Percentiles rank a stretch among this genome's conserved stretches.
Evolutionary conservation across 2,329 filamentous ascomycete species (phyloP).

Genomic region (Ampelomyces quisqualis): DNA sequence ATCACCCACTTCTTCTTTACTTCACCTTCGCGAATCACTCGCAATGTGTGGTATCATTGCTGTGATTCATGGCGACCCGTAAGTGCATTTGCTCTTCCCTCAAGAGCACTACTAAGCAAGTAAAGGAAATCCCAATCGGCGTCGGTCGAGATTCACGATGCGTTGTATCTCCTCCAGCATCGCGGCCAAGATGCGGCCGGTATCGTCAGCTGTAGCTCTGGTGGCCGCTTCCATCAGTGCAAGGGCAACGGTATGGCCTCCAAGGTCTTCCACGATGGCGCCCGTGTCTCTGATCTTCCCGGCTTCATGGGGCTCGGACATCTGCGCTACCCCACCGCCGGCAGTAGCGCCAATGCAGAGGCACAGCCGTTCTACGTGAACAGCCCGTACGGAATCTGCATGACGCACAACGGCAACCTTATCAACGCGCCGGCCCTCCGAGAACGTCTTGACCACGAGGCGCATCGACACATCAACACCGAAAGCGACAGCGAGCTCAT

Average conservation of each 20-base stretch:
- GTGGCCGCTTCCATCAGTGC: slow-evolving; percentile 81
- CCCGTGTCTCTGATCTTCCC: slow-evolving; percentile 70
- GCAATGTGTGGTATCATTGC: slow-evolving; percentile 56
- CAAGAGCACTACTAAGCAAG: slow-evolving; percentile 14
- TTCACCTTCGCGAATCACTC: slow-evolving; percentile 12
- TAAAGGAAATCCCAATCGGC: slow-evolving; percentile 37
- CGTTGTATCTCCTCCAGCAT: slow-evolving; percentile 49
- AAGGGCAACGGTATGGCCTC: slow-evolving; percentile 89
- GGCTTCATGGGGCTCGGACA: slow-evolving; percentile 87
- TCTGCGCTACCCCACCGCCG: slow-evolving; percentile 85
- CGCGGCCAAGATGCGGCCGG: slow-evolving; percentile 87
- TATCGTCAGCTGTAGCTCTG: slow-evolving; percentile 72
- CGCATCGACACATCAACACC: slow-evolving; percentile 84
- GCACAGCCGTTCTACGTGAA: slow-evolving; percentile 94
- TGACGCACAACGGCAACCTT: slow-evolving; percentile 85
- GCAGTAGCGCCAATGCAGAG: slow-evolving; percentile 79
- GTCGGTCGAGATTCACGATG: slow-evolving; percentile 50
- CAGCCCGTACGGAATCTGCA: slow-evolving; percentile 75
- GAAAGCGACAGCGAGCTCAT: slow-evolving; percentile 86
- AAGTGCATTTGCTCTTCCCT: slow-evolving; percentile 20
- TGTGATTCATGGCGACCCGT: slow-evolving; percentile 49
- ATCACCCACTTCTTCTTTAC: slow-evolving; percentile 1
- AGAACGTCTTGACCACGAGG: slow-evolving; percentile 71
- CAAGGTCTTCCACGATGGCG: slow-evolving; percentile 80
- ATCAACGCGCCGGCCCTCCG: slow-evolving; percentile 74